These are phyloP conservation scores for Stromatinia cepivora DNA, from an alignment of 2,329 filamentous ascomycete species.

Conservation along the genomic window DNA sequence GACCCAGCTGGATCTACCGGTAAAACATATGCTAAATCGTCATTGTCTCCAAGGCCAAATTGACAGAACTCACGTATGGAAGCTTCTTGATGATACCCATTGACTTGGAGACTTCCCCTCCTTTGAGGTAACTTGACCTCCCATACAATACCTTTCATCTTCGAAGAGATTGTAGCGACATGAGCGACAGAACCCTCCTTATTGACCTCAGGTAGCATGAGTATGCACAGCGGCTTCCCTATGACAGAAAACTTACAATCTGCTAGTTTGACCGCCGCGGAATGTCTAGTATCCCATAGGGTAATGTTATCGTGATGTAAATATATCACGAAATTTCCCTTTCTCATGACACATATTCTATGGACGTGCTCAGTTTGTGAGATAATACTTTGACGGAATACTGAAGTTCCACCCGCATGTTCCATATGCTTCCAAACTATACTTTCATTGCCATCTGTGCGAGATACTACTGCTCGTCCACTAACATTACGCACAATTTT, in stretches of 20 bases:
- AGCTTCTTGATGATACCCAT: slow-evolving; percentile 32
- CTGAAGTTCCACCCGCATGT: slow-evolving; percentile 51
- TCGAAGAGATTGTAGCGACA: slow-evolving; percentile 79
- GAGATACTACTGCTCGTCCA: slow-evolving; percentile 76
- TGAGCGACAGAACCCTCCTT: slow-evolving; percentile 57
- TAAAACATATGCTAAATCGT: slow-evolving; percentile 66
- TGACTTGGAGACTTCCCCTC: slow-evolving; percentile 30
- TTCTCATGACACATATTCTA: slow-evolving; percentile 73
- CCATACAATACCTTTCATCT: slow-evolving; percentile 80
- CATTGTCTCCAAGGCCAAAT: slow-evolving; percentile 64
- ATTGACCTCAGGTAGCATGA: slow-evolving; percentile 68
- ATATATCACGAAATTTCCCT: slow-evolving; percentile 79
- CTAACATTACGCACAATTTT: slow-evolving; percentile 86
- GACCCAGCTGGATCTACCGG: slow-evolving; percentile 86
- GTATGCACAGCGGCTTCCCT: slow-evolving; percentile 76
- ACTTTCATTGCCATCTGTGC: slow-evolving; percentile 75
- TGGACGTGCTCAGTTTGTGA: slow-evolving; percentile 70
- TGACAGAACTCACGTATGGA: slow-evolving; percentile 66
- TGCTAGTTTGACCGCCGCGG: slow-evolving; percentile 59
- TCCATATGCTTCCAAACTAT: slow-evolving; percentile 77
- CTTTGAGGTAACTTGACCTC: slow-evolving; percentile 64
- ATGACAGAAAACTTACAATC: slow-evolving; percentile 57
- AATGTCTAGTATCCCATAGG: slow-evolving; percentile 74
- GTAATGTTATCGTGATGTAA: slow-evolving; percentile 69
- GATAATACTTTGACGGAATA: slow-evolving; percentile 69